A percentile compares a stretch with the other conserved stretches of the same genome.
Evolutionary conservation across 208 protist genomes (phyloP).

Genomic region (Trypanosoma avium): DNA sequence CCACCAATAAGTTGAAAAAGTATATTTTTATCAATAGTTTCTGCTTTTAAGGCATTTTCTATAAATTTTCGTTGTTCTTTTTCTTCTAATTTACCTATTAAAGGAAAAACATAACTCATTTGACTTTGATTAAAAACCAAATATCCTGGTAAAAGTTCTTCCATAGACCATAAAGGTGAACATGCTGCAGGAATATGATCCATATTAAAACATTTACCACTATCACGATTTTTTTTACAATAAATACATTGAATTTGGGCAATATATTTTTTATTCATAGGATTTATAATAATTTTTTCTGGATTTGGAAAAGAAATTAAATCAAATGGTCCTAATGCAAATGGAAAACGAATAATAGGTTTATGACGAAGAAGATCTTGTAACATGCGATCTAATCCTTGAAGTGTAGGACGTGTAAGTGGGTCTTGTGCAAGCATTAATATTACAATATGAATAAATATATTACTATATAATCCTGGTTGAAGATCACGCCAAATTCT

Average conservation of each 20-base stretch:
- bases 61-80: conserved; percentile 41
- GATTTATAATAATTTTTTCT: conserved; percentile 44
- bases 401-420: conserved; percentile 51
- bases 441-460: conserved; percentile 39
- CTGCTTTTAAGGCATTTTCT: conserved; percentile 33
- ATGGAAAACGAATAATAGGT: conserved; percentile 72
- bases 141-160: conserved; percentile 58
- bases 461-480: conserved; percentile 43
- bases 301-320: conserved; percentile 45
- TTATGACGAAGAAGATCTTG: conserved; percentile 56
- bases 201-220: conserved; percentile 30
- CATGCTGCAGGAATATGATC: conserved; percentile 50
- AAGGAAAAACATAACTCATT: conserved; percentile 60
- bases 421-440: conserved; percentile 72
- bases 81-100: conserved; percentile 37
- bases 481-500: conserved; percentile 47
- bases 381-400: conserved; percentile 42
- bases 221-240: conserved; percentile 44
- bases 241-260: conserved; percentile 41
- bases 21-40: conserved; percentile 29
- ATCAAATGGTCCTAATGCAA: conserved; percentile 59
- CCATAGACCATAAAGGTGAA: conserved; percentile 57
- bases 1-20: conserved; percentile 80
- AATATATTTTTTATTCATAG: conserved; percentile 46
- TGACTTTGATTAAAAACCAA: conserved; percentile 1